Conservation (phyloP, 805 yeast genomes). For the Barnettozyma vustinii region DNA sequence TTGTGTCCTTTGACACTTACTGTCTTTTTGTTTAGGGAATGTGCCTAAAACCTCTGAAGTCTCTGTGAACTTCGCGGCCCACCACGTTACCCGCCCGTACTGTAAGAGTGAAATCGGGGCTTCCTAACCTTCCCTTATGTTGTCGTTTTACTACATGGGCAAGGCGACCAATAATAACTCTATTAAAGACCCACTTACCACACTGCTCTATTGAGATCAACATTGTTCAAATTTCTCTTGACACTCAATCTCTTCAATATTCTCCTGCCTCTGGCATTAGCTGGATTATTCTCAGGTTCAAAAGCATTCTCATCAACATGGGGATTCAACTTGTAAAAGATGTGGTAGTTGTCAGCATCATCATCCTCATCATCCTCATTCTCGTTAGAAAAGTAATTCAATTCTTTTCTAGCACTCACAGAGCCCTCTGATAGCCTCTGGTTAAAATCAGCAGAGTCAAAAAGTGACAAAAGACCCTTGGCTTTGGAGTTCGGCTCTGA, state of each 20-base stretch:
- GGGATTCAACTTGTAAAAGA: conserved; percentile 5
- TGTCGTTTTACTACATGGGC: not conserved
- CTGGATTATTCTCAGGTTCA: not conserved
- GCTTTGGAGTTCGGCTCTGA: not conserved
- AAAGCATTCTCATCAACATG: not conserved
- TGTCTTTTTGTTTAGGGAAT: too few species aligned
- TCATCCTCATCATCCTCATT: conserved; percentile 6
- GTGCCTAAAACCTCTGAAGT: too few species aligned
- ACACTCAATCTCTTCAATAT: conserved; percentile 4
- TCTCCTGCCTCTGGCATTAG: not conserved
- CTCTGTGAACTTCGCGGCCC: not conserved
- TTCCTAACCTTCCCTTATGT: not conserved
- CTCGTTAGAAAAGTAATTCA: not conserved
- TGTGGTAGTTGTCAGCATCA: conserved; percentile 9
- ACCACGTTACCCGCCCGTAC: not conserved
- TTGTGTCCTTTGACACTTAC: not conserved
- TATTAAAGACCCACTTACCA: not conserved
- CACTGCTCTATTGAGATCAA: not conserved
- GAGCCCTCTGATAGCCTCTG: conserved; percentile 8
- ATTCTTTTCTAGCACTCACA: conserved; percentile 7
- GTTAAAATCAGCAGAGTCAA: conserved; percentile 8
- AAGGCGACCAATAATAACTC: too few species aligned
- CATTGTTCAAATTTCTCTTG: not conserved
- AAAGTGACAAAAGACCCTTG: conserved; percentile 3
- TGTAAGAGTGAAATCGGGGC: too few species aligned